Percentiles rank a stretch among this genome's conserved stretches.
phyloP scores from a whole-genome alignment of 495 filamentous ascomycete species.

The Elasticomyces elasticus region DNA sequence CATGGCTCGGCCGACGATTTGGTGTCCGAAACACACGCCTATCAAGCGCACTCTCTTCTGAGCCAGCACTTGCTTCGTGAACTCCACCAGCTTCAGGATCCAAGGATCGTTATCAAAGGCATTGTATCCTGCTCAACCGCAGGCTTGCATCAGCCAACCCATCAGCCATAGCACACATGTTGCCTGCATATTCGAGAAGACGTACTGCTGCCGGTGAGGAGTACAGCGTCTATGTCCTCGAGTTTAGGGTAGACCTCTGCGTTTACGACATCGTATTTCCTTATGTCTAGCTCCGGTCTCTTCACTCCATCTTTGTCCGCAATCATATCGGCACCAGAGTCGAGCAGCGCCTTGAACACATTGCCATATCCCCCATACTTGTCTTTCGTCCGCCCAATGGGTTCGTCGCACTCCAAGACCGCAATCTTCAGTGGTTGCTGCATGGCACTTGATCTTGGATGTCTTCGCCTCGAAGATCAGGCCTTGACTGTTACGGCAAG shows the following conservation, averaged over 20 bases:
- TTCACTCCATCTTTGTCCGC: slow-evolving; percentile 1
- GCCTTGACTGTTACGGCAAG: too few species aligned
- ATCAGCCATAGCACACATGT: neutral
- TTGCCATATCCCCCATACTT: slow-evolving; percentile 65
- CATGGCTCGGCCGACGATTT: slow-evolving; percentile 73
- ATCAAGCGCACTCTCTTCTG: slow-evolving; percentile 56
- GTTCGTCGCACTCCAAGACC: slow-evolving; percentile 19
- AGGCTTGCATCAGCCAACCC: slow-evolving; percentile 12
- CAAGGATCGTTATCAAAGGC: slow-evolving; percentile 62
- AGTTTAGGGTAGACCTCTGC: slow-evolving; percentile 54
- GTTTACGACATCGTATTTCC: slow-evolving; percentile 58
- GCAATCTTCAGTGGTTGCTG: slow-evolving; percentile 11
- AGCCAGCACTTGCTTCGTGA: slow-evolving; percentile 45
- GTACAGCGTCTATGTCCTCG: slow-evolving; percentile 65
- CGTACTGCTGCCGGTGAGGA: slow-evolving; percentile 64
- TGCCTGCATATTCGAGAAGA: neutral
- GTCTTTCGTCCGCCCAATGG: slow-evolving; percentile 42
- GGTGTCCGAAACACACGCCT: slow-evolving; percentile 85
- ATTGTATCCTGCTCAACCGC: slow-evolving; percentile 38
- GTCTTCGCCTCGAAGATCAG: too few species aligned
- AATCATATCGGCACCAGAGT: slow-evolving; percentile 34
- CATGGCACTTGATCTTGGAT: neutral
- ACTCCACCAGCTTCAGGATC: slow-evolving; percentile 68
- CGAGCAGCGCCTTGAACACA: slow-evolving; percentile 58
- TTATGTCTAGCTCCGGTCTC: slow-evolving; percentile 44